Evolutionary conservation across 2,329 filamentous ascomycete genomes (phyloP).

Genomic region (Emergomyces pasteurianus): DNA sequence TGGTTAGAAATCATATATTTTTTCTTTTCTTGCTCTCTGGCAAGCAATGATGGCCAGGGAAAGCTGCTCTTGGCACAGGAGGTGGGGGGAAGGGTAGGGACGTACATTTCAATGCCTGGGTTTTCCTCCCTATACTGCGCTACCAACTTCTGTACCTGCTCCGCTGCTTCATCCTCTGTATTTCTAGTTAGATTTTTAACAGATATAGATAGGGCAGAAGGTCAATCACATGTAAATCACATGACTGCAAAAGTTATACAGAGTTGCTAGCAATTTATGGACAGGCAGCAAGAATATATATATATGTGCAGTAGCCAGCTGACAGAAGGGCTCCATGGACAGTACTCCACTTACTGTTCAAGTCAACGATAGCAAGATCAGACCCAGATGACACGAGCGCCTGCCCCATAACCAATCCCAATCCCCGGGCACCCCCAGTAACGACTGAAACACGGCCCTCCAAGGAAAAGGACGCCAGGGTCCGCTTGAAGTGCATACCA

Average conservation of each 20-base stretch:
- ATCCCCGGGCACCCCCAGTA: slow-evolving; percentile 77
- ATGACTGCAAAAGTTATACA: neutral
- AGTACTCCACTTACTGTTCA: slow-evolving; percentile 59
- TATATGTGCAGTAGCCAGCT: neutral
- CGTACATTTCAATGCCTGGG: slow-evolving; percentile 57
- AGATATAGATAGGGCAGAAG: neutral
- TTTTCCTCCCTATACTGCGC: slow-evolving; percentile 69
- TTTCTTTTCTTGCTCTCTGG: neutral
- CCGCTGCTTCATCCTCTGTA: slow-evolving; percentile 68
- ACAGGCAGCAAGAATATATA: neutral
- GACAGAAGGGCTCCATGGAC: neutral
- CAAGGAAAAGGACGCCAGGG: slow-evolving; percentile 73
- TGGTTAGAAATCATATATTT: neutral
- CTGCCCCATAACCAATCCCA: slow-evolving; percentile 88
- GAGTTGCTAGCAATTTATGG: no score
- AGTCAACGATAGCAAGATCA: slow-evolving; percentile 81
- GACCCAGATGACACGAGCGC: slow-evolving; percentile 79
- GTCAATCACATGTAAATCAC: neutral
- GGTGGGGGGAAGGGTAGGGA: slow-evolving; percentile 2
- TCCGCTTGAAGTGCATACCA: slow-evolving; percentile 72
- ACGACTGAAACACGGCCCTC: slow-evolving; percentile 74
- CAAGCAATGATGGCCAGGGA: neutral
- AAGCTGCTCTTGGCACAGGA: neutral
- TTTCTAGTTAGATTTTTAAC: slow-evolving; percentile 3
- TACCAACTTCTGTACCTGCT: slow-evolving; percentile 61